A percentile compares a stretch with the other conserved stretches of the same genome.
phyloP scores from a whole-genome alignment of 2,329 filamentous ascomycete genomes.

The Diaporthe nobilis region DNA sequence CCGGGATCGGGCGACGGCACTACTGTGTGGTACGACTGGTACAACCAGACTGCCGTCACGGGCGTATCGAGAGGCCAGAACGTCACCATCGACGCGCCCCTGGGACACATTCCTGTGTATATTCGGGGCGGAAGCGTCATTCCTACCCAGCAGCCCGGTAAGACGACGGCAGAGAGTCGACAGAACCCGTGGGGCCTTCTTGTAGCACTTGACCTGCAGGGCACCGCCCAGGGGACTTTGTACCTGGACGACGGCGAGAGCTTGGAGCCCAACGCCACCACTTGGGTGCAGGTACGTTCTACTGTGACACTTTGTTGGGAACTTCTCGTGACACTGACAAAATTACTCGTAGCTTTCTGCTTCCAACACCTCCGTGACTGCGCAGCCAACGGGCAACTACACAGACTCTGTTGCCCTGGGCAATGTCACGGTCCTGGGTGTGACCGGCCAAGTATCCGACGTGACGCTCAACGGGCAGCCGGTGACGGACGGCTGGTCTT shows the following conservation, averaged over 20 bases:
- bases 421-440: constrained; percentile 75
- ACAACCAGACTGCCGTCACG: constrained; percentile 71
- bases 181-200: constrained; percentile 77
- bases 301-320: neutral
- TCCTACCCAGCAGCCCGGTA: constrained; percentile 76
- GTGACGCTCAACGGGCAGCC: constrained; percentile 67
- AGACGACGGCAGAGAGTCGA: constrained; percentile 76
- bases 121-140: constrained; percentile 78
- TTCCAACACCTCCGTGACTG: constrained; percentile 60
- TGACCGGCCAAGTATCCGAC: constrained; percentile 54
- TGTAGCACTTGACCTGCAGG: constrained; percentile 69
- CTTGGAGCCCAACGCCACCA: constrained; percentile 67
- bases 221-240: constrained; percentile 71
- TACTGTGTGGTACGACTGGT: constrained; percentile 85
- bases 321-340: constrained; percentile 14
- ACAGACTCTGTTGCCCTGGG: constrained; percentile 70
- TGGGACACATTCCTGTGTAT: constrained; percentile 81
- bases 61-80: constrained; percentile 54
- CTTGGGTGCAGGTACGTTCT: constrained; percentile 63
- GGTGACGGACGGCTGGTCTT: constrained; percentile 61
- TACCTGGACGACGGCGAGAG: constrained; percentile 85
- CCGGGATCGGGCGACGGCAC: constrained; percentile 70
- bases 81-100: constrained; percentile 58
- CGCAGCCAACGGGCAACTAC: constrained; percentile 65
- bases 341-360: constrained; percentile 56